Evolutionary conservation across 768 basidiomycete genomes (phyloP).

Genomic region (Nidularia pulvinata): DNA sequence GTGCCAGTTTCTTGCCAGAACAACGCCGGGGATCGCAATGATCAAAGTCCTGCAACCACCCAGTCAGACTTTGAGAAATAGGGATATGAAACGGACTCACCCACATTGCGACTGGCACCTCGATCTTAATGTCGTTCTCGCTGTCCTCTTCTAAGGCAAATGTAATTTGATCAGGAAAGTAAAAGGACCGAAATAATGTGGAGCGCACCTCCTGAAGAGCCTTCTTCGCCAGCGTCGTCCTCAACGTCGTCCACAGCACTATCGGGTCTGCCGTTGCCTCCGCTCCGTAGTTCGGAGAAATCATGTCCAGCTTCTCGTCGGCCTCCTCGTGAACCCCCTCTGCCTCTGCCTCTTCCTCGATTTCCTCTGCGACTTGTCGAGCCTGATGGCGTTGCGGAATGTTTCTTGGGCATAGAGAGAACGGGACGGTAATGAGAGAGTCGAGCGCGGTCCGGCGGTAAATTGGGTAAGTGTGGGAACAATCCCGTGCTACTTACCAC

Average conservation of each 20-base stretch:
- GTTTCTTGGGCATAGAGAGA: conserved; percentile 13
- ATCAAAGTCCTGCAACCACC: conserved; percentile 81
- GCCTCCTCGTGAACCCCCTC: conserved; percentile 20
- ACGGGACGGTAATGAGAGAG: background rate
- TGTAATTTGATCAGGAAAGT: background rate
- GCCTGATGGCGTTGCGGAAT: conserved; percentile 4
- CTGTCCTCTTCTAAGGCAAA: conserved; percentile 5
- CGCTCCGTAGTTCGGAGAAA: conserved; percentile 1
- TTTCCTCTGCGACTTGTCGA: conserved; percentile 15
- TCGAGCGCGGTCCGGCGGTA: background rate
- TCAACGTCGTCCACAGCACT: conserved; percentile 53
- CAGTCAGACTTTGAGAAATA: background rate
- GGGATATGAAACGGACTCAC: conserved; percentile 41
- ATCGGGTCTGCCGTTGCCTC: conserved; percentile 47
- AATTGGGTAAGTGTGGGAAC: conserved; percentile 1
- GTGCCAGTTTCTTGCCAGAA: conserved; percentile 86
- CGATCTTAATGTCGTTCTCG: conserved; percentile 33
- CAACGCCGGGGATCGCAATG: conserved; percentile 91
- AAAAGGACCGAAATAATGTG: background rate
- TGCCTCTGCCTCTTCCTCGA: conserved; percentile 35
- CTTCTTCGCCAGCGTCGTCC: conserved; percentile 25
- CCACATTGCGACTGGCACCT: conserved; percentile 96
- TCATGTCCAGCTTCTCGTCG: conserved; percentile 8
- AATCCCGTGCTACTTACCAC: conserved; percentile 2
- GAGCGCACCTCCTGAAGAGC: conserved; percentile 20